Conservation (phyloP, 495 filamentous ascomycete genomes). For the Aspergillus carlsbadensis region DNA sequence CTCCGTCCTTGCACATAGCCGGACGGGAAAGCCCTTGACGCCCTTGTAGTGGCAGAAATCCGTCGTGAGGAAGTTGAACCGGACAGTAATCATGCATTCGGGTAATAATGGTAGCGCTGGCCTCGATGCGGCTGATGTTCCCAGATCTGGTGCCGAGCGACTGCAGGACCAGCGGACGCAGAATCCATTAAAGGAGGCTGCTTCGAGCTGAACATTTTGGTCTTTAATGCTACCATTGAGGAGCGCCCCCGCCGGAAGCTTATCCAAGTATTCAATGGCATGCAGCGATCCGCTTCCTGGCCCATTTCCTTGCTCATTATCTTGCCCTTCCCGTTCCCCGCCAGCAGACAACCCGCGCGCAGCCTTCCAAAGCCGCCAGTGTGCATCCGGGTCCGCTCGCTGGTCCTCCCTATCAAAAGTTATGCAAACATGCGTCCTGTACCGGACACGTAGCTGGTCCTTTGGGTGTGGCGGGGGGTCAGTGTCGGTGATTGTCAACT, state of each 20-base stretch:
- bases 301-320: slow-evolving; percentile 26
- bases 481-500: slow-evolving; percentile 70
- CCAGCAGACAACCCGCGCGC: too few species aligned
- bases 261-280: too few species aligned
- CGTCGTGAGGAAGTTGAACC: slow-evolving; percentile 97
- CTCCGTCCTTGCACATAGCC: slow-evolving; percentile 88
- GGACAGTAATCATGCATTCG: slow-evolving; percentile 82
- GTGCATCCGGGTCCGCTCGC: slow-evolving; percentile 71
- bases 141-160: too few species aligned
- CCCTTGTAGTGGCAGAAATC: slow-evolving; percentile 98
- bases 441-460: slow-evolving; percentile 45
- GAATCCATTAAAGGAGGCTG: too few species aligned
- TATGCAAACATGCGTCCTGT: slow-evolving; percentile 83
- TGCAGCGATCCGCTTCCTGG: too few species aligned
- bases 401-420: slow-evolving; percentile 95
- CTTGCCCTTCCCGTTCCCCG: slow-evolving; percentile 70
- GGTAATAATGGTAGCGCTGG: slow-evolving; percentile 58
- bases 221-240: too few species aligned
- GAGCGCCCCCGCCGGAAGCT: too few species aligned
- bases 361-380: slow-evolving; percentile 81
- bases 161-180: too few species aligned
- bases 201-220: too few species aligned
- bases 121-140: too few species aligned
- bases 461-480: slow-evolving; percentile 46
- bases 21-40: slow-evolving; percentile 92